These are phyloP conservation scores for Cryptococcus sp. DNA, from an alignment of 1,284 basidiomycete genomes.

Conservation along the genomic window DNA sequence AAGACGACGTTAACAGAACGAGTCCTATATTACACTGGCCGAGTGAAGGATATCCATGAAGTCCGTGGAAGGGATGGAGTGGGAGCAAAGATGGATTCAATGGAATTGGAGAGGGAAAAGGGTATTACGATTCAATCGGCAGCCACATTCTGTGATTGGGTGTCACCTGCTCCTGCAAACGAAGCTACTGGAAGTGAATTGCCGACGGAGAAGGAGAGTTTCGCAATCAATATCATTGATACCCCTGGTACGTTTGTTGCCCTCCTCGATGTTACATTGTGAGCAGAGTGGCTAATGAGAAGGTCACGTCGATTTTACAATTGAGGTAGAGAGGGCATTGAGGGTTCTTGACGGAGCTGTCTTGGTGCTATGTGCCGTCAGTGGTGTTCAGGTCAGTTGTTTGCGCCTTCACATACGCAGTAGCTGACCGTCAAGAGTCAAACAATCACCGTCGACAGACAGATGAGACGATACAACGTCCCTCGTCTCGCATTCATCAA, in stretches of 20 bases:
- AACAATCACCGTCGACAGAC: conserved; percentile 97
- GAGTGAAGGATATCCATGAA: conserved; percentile 95
- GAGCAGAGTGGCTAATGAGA: not conserved
- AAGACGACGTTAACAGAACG: conserved; percentile 99
- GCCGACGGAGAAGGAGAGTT: conserved; percentile 67
- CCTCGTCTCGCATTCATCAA: conserved; percentile 97
- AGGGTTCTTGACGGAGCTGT: conserved; percentile 96
- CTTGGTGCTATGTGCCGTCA: conserved; percentile 92
- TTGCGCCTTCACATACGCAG: not conserved
- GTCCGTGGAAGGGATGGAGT: conserved; percentile 92
- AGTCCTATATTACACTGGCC: conserved; percentile 88
- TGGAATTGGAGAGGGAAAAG: conserved; percentile 98
- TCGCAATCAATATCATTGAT: conserved; percentile 97
- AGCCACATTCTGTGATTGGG: conserved; percentile 97
- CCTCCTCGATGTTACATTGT: no score
- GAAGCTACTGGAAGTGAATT: conserved; percentile 46
- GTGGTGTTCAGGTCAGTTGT: conserved; percentile 76
- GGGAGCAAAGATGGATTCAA: conserved; percentile 99
- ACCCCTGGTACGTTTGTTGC: conserved; percentile 70
- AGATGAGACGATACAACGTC: conserved; percentile 96
- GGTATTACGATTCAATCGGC: conserved; percentile 99
- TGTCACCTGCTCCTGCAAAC: conserved; percentile 55
- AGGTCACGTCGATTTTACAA: conserved; percentile 98
- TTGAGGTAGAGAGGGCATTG: conserved; percentile 95
- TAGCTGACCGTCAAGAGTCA: conserved; percentile 52